phyloP scores from a whole-genome alignment of 805 yeast genomes.

The Saturnispora silvae region DNA sequence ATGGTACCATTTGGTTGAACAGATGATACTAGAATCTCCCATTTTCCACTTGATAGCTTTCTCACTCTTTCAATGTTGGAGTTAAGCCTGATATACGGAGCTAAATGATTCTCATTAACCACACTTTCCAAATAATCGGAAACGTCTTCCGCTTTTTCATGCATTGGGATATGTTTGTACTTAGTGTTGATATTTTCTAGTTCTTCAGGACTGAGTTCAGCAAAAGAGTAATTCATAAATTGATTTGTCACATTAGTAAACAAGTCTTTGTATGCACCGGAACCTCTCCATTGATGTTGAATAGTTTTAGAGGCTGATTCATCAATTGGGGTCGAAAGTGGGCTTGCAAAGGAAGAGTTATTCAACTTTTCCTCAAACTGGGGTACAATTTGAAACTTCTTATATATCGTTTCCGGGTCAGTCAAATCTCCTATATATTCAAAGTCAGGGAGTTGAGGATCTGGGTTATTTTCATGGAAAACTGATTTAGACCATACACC shows the following conservation, averaged over 20 bases:
- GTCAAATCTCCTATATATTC: conserved; percentile 3
- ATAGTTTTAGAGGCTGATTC: not conserved
- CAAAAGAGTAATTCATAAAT: conserved; percentile 31
- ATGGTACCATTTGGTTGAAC: conserved; percentile 8
- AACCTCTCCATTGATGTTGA: conserved; percentile 27
- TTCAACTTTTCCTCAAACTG: conserved; percentile 17
- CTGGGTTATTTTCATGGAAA: conserved; percentile 10
- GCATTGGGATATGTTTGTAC: conserved; percentile 10
- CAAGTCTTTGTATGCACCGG: conserved; percentile 29
- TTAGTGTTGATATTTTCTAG: conserved; percentile 6
- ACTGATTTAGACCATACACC: conserved; percentile 30
- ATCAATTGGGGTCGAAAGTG: conserved; percentile 14
- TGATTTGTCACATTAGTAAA: conserved; percentile 35
- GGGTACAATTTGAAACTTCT: conserved; percentile 6
- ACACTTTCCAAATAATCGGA: conserved; percentile 13
- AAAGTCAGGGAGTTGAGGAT: conserved; percentile 18
- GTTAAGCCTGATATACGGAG: conserved; percentile 28
- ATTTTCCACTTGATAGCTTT: conserved; percentile 26
- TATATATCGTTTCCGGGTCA: conserved; percentile 9
- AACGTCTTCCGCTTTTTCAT: conserved; percentile 23
- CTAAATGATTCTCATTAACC: conserved; percentile 20
- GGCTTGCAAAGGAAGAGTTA: conserved; percentile 26
- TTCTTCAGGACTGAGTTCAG: conserved; percentile 9
- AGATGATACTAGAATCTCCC: conserved; percentile 24
- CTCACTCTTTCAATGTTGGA: conserved; percentile 32